phyloP scores from a whole-genome alignment of 768 basidiomycete genomes.

The Trametes cingulata region DNA sequence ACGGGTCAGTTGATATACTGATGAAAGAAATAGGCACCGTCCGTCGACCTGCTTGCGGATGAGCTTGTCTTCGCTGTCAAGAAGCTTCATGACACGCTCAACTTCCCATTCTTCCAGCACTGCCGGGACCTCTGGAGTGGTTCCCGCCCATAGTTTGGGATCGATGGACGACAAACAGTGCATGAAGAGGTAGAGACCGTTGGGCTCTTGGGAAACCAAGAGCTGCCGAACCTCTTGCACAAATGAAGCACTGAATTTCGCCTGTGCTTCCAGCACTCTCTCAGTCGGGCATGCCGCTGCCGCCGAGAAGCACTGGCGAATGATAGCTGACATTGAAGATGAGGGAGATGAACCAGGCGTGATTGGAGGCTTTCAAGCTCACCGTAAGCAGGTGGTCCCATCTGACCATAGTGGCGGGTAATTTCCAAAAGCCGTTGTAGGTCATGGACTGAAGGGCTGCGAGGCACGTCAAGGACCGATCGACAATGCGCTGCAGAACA shows the following conservation, averaged over 20 bases:
- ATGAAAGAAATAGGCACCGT: too few species aligned
- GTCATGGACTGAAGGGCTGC: conserved; percentile 21
- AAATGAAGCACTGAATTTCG: conserved; percentile 23
- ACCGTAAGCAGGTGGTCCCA: conserved; percentile 15
- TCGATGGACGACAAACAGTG: conserved; percentile 61
- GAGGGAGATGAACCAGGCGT: not conserved
- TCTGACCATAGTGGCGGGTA: conserved; percentile 2
- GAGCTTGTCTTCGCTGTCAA: conserved; percentile 58
- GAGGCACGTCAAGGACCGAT: not conserved
- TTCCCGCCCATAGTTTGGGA: conserved; percentile 69
- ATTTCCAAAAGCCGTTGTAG: conserved; percentile 20
- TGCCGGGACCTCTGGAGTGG: conserved; percentile 46
- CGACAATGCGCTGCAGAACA: not conserved
- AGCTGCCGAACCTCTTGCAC: conserved; percentile 54
- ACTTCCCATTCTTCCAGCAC: conserved; percentile 75
- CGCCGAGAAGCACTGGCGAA: conserved; percentile 27
- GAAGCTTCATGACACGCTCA: conserved; percentile 64
- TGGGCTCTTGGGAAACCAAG: conserved; percentile 56
- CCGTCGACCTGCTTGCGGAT: conserved; percentile 65
- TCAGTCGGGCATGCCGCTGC: conserved; percentile 6
- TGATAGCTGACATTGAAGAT: conserved; percentile 13
- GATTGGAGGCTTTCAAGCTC: not conserved
- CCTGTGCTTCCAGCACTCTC: conserved; percentile 16
- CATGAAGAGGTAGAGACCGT: conserved; percentile 68
- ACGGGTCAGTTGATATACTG: not conserved